phyloP scores from a whole-genome alignment of 768 basidiomycete genomes.

The Tulasnella sp. region DNA sequence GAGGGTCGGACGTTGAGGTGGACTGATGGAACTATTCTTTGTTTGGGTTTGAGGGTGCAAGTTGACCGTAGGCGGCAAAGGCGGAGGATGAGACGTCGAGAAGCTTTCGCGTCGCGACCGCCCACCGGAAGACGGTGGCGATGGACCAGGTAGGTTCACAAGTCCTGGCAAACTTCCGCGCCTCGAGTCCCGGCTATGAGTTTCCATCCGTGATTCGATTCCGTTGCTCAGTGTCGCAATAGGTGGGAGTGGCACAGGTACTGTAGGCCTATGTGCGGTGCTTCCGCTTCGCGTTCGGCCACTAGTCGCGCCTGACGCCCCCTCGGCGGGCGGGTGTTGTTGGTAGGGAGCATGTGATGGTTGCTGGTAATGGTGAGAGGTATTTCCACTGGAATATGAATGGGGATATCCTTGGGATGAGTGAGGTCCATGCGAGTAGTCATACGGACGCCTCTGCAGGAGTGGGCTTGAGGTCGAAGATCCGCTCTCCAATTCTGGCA shows the following conservation, averaged over 20 bases:
- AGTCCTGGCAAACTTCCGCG: not conserved
- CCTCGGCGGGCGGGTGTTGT: not conserved
- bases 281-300: slow-evolving; percentile 1
- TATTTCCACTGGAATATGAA: not conserved
- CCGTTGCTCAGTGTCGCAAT: slow-evolving; percentile 5
- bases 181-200: not conserved
- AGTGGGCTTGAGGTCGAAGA: not conserved
- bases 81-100: not conserved
- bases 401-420: not conserved
- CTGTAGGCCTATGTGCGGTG: not conserved
- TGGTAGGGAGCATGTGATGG: not conserved
- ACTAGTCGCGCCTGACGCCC: not conserved
- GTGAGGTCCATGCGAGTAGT: not conserved
- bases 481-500: too few relatives aligned
- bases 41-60: not conserved
- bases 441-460: not conserved
- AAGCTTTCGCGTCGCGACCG: not conserved
- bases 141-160: not conserved
- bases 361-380: not conserved
- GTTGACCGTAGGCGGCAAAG: not conserved
- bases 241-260: not conserved
- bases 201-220: not conserved
- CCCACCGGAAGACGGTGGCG: not conserved
- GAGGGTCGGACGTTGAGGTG: not conserved
- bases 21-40: slow-evolving; percentile 3